phyloP scores from a whole-genome alignment of 2,329 filamentous ascomycete species.

The Fusarium cyanostomum region DNA sequence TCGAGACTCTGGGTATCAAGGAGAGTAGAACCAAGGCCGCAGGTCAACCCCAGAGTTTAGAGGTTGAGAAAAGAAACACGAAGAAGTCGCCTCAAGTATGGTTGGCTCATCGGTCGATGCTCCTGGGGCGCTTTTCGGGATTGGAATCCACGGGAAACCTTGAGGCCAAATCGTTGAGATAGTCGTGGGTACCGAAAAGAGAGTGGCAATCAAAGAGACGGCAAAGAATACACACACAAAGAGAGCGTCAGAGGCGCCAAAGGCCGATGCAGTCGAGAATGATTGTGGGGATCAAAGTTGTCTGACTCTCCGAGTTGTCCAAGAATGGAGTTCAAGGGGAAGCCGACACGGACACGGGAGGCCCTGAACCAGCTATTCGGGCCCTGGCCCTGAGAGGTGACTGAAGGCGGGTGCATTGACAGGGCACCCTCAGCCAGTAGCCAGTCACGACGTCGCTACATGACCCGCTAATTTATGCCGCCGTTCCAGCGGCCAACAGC shows the following conservation, averaged over 20 bases:
- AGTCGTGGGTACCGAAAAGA: neutral
- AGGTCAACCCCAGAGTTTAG: slow-evolving; percentile 10
- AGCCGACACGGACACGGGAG: slow-evolving; percentile 9
- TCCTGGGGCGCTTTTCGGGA: slow-evolving; percentile 24
- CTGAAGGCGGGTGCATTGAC: slow-evolving; percentile 30
- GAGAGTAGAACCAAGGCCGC: slow-evolving; percentile 8
- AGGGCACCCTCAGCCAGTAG: slow-evolving; percentile 4
- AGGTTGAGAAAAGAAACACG: slow-evolving; percentile 19
- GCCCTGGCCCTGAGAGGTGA: neutral
- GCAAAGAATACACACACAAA: slow-evolving; percentile 14
- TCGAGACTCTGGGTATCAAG: slow-evolving; percentile 14
- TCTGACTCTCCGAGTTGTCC: slow-evolving; percentile 31
- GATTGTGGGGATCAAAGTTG: slow-evolving; percentile 37
- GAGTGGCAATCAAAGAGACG: slow-evolving; percentile 5
- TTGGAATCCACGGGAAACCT: slow-evolving; percentile 35
- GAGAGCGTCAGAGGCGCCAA: slow-evolving; percentile 28
- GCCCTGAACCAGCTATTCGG: slow-evolving; percentile 13
- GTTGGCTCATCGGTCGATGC: slow-evolving; percentile 37
- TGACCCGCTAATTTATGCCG: slow-evolving; percentile 30
- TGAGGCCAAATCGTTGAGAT: slow-evolving; percentile 22
- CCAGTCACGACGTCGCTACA: slow-evolving; percentile 10
- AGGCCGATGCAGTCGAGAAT: slow-evolving; percentile 22
- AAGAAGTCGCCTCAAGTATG: slow-evolving; percentile 24
- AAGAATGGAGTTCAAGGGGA: slow-evolving; percentile 41
- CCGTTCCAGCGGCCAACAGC: slow-evolving; percentile 27